These are phyloP conservation scores for Colletotrichum paranaense DNA, from an alignment of 2,329 filamentous ascomycete species.

Conservation along the genomic window DNA sequence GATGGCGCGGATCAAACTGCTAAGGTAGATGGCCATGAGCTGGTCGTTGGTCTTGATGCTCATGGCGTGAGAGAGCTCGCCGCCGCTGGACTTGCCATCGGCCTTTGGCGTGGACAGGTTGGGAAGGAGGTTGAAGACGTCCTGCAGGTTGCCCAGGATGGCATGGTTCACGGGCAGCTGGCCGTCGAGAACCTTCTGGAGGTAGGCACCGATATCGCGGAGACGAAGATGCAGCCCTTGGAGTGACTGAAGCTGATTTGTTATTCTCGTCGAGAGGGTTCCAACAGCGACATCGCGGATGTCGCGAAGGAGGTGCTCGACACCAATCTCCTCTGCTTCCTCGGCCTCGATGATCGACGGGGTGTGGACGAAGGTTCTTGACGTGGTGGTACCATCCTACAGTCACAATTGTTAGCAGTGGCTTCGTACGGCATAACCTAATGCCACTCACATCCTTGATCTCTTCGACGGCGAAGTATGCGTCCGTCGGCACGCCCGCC, in stretches of 20 bases:
- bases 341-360: slow-evolving; percentile 98
- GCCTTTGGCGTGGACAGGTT: slow-evolving; percentile 89
- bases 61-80: slow-evolving; percentile 95
- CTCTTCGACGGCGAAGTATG: slow-evolving; percentile 98
- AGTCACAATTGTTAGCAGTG: slow-evolving; percentile 17
- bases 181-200: slow-evolving; percentile 94
- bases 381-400: slow-evolving; percentile 95
- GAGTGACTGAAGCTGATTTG: slow-evolving; percentile 95
- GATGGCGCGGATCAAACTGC: slow-evolving; percentile 95
- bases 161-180: slow-evolving; percentile 96
- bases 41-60: slow-evolving; percentile 99
- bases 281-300: slow-evolving; percentile 98
- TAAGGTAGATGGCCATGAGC: slow-evolving; percentile 97
- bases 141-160: slow-evolving; percentile 97
- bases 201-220: slow-evolving; percentile 93
- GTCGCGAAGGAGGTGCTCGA: slow-evolving; percentile 96
- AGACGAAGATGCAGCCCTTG: slow-evolving; percentile 95
- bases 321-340: slow-evolving; percentile 98
- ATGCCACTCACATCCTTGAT: slow-evolving; percentile 88
- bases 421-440: slow-evolving; percentile 18
- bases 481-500: slow-evolving; percentile 96
- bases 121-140: slow-evolving; percentile 97
- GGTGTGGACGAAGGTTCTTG: slow-evolving; percentile 98
- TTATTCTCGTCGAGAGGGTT: slow-evolving; percentile 95
- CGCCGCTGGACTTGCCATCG: slow-evolving; percentile 72